A percentile compares a stretch with the other conserved stretches of the same genome.
Evolutionary conservation across 176 grass and related monocot genomes (phyloP).

Genomic region (Canna indica): DNA sequence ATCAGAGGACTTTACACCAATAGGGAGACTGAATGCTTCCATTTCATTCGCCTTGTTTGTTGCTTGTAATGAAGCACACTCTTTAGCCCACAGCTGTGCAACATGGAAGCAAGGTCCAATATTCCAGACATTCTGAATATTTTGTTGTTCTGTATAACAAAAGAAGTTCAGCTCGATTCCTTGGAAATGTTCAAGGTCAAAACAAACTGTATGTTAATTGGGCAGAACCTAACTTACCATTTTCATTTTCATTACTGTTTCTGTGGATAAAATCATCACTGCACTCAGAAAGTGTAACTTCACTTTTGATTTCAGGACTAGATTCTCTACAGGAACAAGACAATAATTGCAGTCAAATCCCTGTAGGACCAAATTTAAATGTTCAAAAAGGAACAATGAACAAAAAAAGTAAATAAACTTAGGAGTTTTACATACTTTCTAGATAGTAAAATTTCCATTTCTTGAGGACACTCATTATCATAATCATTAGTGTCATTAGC

Average conservation of each 20-base stretch:
- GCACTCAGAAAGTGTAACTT: slow-evolving; percentile 24
- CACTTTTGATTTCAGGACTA: slow-evolving; percentile 20
- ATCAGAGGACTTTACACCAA: slow-evolving; percentile 65
- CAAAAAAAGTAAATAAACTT: slow-evolving; percentile 4
- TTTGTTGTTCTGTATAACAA: slow-evolving; percentile 22
- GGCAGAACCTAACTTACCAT: slow-evolving; percentile 15
- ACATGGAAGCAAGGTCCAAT: slow-evolving; percentile 61
- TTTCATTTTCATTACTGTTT: slow-evolving; percentile 19
- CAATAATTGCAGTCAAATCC: background rate
- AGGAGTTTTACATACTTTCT: slow-evolving; percentile 28
- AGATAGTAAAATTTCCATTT: slow-evolving; percentile 30
- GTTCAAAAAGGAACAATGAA: background rate
- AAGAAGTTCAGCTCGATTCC: background rate
- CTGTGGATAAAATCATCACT: slow-evolving; percentile 21
- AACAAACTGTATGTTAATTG: background rate
- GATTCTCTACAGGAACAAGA: slow-evolving; percentile 24
- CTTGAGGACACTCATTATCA: slow-evolving; percentile 28
- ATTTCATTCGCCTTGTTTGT: slow-evolving; percentile 32
- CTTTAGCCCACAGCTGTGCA: slow-evolving; percentile 71
- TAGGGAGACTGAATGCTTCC: slow-evolving; percentile 50
- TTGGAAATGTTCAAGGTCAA: background rate
- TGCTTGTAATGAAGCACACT: slow-evolving; percentile 27
- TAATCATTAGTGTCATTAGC: slow-evolving; percentile 19
- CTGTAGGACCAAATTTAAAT: background rate
- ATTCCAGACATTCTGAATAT: slow-evolving; percentile 41